Conservation (phyloP, 2,329 filamentous ascomycete genomes). For the Trichoderma lentiforme region DNA sequence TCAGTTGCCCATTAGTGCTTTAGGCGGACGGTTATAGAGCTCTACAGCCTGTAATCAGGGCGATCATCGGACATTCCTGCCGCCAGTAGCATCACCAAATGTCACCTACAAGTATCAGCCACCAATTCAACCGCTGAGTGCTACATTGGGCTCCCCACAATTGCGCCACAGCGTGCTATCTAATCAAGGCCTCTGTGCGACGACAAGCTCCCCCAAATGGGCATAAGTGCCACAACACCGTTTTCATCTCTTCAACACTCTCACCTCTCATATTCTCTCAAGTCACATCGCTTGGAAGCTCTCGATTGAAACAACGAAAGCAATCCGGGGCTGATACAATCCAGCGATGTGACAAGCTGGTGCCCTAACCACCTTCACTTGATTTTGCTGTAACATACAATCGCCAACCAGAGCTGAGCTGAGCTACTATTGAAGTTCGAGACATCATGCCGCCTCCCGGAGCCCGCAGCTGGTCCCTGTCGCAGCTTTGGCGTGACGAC, state of each 20-base stretch:
- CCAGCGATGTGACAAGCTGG: neutral
- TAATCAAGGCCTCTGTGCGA: neutral
- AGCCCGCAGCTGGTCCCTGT: slow-evolving; percentile 30
- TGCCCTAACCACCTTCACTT: neutral
- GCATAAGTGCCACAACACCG: slow-evolving; percentile 11
- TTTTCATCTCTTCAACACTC: neutral
- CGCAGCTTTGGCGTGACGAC: slow-evolving; percentile 47
- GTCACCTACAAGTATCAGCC: neutral
- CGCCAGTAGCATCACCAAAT: neutral
- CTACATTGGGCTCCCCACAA: neutral
- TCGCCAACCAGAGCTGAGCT: neutral
- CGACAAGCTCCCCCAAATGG: neutral
- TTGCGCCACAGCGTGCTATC: neutral
- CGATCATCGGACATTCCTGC: neutral
- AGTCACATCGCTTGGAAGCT: neutral
- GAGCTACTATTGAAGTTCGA: neutral
- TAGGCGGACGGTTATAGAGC: neutral
- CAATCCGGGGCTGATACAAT: neutral
- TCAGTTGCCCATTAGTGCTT: neutral
- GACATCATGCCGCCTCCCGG: slow-evolving; percentile 16
- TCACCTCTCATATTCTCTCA: neutral
- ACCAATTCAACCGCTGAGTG: neutral
- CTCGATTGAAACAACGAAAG: neutral
- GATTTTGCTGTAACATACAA: neutral
- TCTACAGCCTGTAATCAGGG: neutral